These are phyloP conservation scores for Thalassiosira mediterranea DNA, from an alignment of 352 stramenopile genomes.

Conservation along the genomic window DNA sequence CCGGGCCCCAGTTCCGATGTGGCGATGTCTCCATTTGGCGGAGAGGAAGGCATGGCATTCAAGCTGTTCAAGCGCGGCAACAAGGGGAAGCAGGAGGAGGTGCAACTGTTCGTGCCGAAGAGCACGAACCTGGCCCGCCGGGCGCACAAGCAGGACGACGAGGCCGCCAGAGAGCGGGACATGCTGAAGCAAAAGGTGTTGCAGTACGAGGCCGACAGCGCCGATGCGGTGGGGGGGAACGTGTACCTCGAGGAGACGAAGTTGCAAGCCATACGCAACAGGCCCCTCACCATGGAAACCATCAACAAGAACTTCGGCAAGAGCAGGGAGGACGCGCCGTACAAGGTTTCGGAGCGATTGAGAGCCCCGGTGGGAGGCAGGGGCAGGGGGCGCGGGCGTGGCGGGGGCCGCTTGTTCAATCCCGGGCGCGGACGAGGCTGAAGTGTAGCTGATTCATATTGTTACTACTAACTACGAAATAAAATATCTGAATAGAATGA, in stretches of 20 bases:
- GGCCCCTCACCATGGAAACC: conserved; percentile 76
- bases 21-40: conserved; percentile 52
- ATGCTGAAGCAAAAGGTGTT: conserved; percentile 80
- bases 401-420: conserved; percentile 57
- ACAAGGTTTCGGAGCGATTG: conserved; percentile 50
- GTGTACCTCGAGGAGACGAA: conserved; percentile 85
- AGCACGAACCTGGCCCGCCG: conserved; percentile 89
- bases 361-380: not conserved
- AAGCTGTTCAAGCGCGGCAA: conserved; percentile 95
- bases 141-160: conserved; percentile 81
- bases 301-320: conserved; percentile 83
- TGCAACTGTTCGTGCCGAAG: conserved; percentile 91
- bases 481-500: no score
- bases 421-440: conserved; percentile 47
- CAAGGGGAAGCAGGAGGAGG: conserved; percentile 95
- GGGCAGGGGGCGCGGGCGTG: conserved; percentile 21
- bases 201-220: conserved; percentile 82
- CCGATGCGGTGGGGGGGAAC: conserved; percentile 68
- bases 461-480: no score
- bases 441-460: no score
- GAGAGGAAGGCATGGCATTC: conserved; percentile 92
- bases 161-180: conserved; percentile 77
- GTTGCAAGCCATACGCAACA: conserved; percentile 78
- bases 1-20: not conserved
- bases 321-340: conserved; percentile 31